A percentile compares a stretch with the other conserved stretches of the same genome.
Evolutionary conservation across 2,329 filamentous ascomycete species (phyloP).

Genomic region (Cryphonectria japonica): DNA sequence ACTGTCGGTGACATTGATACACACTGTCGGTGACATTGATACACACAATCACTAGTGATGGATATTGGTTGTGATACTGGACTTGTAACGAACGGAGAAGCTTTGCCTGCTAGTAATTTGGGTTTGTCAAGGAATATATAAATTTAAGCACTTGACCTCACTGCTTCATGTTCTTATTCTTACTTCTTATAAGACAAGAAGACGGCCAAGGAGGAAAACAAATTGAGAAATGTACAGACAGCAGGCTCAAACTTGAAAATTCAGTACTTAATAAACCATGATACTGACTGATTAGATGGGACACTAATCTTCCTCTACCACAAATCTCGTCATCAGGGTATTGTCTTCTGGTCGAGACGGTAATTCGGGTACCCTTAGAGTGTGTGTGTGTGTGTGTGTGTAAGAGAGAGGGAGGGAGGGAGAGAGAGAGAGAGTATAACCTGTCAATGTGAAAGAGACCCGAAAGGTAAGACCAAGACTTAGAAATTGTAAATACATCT

Average conservation of each 20-base stretch:
- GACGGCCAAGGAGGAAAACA: not conserved
- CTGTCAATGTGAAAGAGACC: not conserved
- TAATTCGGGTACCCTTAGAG: not conserved
- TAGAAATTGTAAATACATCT: not conserved
- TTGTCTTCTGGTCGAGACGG: not conserved
- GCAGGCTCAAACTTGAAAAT: not conserved
- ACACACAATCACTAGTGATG: not conserved
- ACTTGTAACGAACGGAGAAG: not conserved
- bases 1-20: not conserved
- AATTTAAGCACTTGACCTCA: not conserved
- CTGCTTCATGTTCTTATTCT: not conserved
- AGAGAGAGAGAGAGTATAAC: not conserved
- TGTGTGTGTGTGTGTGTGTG: too few species aligned
- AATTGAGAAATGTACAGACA: not conserved
- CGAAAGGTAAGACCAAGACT: not conserved
- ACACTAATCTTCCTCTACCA: not conserved
- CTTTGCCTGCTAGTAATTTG: not conserved
- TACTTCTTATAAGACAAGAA: too few species aligned
- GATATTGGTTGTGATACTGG: not conserved
- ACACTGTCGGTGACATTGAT: not conserved
- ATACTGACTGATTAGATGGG: not conserved
- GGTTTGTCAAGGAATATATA: not conserved
- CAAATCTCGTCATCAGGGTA: not conserved
- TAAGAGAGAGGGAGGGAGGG: too few species aligned
- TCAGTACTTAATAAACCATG: not conserved